These are phyloP conservation scores for Rhizopus sp. DNA, from an alignment of 371 early-diverging fungal genomes.

Conservation along the genomic window DNA sequence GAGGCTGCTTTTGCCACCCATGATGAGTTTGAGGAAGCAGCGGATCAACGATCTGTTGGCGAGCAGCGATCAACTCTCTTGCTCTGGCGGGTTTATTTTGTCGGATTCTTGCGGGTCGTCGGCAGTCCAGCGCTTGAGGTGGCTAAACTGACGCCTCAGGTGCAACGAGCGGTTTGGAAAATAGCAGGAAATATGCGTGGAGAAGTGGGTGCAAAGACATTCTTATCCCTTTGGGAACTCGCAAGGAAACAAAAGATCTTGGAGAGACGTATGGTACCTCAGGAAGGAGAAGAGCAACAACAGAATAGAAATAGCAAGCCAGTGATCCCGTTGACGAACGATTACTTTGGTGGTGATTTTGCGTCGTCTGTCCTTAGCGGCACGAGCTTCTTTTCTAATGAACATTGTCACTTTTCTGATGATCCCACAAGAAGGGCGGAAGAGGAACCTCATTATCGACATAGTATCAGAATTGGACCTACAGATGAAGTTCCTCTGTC, in stretches of 20 bases:
- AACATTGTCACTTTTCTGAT: not conserved
- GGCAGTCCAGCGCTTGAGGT: conserved; percentile 62
- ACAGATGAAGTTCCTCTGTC: conserved; percentile 19
- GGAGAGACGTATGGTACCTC: not conserved
- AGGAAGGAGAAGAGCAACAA: not conserved
- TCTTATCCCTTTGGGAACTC: conserved; percentile 58
- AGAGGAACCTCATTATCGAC: conserved; percentile 9
- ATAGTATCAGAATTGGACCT: conserved; percentile 25
- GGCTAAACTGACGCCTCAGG: conserved; percentile 58
- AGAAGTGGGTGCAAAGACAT: conserved; percentile 55
- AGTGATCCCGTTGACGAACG: not conserved
- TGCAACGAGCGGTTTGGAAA: conserved; percentile 60
- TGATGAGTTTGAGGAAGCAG: conserved; percentile 7
- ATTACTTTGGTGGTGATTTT: conserved; percentile 11
- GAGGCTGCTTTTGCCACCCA: conserved; percentile 10
- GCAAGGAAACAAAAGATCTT: conserved; percentile 18
- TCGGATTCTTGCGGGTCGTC: conserved; percentile 55
- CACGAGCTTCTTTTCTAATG: not conserved
- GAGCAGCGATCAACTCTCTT: conserved; percentile 12
- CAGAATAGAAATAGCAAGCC: conserved; percentile 2
- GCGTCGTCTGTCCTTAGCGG: not conserved
- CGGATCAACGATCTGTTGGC: not conserved
- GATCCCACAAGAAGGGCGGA: conserved; percentile 2
- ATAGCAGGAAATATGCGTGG: conserved; percentile 67
- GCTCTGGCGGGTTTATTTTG: conserved; percentile 64